Evolutionary conservation across 2,329 filamentous ascomycete genomes (phyloP).

Genomic region (Calonectria leucothoes): DNA sequence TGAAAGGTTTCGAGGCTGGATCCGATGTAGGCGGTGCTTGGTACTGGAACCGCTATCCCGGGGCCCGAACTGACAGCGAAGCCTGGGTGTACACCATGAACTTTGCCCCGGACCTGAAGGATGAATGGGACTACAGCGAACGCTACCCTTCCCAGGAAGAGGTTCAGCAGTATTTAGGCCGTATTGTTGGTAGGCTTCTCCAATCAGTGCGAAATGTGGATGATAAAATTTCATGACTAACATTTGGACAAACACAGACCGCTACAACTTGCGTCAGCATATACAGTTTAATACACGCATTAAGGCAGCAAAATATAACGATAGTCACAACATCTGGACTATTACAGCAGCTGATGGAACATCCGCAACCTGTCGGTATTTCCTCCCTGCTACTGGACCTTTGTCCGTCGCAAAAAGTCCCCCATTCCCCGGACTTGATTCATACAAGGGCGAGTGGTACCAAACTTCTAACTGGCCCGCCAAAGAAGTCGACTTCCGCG

Average conservation of each 20-base stretch:
- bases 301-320: slow-evolving; percentile 7
- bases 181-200: slow-evolving; percentile 18
- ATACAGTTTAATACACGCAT: slow-evolving; percentile 12
- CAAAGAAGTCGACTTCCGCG: slow-evolving; percentile 3
- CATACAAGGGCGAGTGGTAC: slow-evolving; percentile 15
- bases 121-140: slow-evolving; percentile 16
- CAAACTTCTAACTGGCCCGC: slow-evolving; percentile 21
- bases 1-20: slow-evolving; percentile 24
- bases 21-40: slow-evolving; percentile 30
- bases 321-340: slow-evolving; percentile 3
- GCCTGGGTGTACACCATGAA: slow-evolving; percentile 23
- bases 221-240: not conserved
- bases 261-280: slow-evolving; percentile 10
- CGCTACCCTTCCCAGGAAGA: slow-evolving; percentile 21
- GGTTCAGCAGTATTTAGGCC: slow-evolving; percentile 19
- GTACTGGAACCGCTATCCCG: slow-evolving; percentile 33
- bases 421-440: slow-evolving; percentile 8
- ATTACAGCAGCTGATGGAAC: slow-evolving; percentile 11
- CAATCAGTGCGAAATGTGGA: not conserved
- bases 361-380: slow-evolving; percentile 10
- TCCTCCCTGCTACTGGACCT: slow-evolving; percentile 23
- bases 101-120: not conserved
- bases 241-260: not conserved
- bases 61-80: slow-evolving; percentile 27
- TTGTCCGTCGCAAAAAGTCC: slow-evolving; percentile 17